Conservation (phyloP, 495 filamentous ascomycete genomes). For the Tuber calosporum region DNA sequence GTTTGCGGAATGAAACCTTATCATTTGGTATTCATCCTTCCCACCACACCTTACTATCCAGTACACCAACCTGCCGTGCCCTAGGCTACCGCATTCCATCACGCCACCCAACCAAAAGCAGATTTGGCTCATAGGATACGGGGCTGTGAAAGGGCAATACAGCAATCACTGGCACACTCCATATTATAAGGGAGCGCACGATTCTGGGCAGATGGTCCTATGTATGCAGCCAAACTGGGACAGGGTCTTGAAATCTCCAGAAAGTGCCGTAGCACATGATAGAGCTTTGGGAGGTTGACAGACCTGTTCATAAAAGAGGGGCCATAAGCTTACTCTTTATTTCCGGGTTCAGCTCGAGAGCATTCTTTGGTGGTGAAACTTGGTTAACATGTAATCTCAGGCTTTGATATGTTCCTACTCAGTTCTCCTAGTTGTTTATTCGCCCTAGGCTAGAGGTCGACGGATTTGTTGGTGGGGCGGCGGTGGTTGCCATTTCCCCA, state of each 20-base stretch:
- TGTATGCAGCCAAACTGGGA: neutral
- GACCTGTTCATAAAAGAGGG: neutral
- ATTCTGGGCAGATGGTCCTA: neutral
- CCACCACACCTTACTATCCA: neutral
- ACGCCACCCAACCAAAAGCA: neutral
- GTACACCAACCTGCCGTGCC: neutral
- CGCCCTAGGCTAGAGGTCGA: neutral
- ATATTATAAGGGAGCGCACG: neutral
- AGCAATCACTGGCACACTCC: neutral
- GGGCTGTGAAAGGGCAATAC: neutral
- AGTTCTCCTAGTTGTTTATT: neutral
- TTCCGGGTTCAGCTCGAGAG: neutral
- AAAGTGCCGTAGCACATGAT: neutral
- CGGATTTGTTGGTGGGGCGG: neutral
- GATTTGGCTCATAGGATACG: neutral
- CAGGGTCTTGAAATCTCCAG: neutral
- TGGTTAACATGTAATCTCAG: neutral
- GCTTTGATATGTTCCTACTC: neutral
- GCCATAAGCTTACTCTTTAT: slow-evolving; percentile 1
- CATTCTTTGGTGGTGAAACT: neutral
- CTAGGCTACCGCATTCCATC: neutral
- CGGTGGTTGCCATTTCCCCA: neutral
- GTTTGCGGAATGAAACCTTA: neutral
- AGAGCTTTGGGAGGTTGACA: neutral
- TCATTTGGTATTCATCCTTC: neutral